Evolutionary conservation across 192 early-diverging fungal genomes (phyloP).

Genomic region (Coemansia sp.): DNA sequence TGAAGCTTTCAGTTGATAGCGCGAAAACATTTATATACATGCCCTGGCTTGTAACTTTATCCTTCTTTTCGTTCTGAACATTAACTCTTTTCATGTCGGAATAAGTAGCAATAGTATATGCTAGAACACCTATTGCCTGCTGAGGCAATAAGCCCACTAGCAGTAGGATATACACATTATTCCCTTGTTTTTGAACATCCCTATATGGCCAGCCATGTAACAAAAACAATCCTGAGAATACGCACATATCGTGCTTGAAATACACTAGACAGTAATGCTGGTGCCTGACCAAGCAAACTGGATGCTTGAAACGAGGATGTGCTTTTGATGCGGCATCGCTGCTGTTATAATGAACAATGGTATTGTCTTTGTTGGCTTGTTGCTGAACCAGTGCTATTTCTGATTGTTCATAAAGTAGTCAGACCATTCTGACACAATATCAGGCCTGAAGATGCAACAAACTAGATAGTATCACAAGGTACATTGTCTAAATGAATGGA

Average conservation of each 20-base stretch:
- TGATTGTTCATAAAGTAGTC: background rate
- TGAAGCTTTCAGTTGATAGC: background rate
- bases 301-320: background rate
- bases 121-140: background rate
- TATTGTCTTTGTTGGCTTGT: too few relatives aligned
- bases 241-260: background rate
- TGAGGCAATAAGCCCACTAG: background rate
- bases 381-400: background rate
- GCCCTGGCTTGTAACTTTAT: background rate
- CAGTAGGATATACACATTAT: slow-evolving; percentile 3
- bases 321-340: too few relatives aligned
- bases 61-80: too few relatives aligned
- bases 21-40: slow-evolving; percentile 2
- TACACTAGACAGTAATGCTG: background rate
- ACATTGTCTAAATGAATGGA: background rate
- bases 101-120: background rate
- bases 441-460: background rate
- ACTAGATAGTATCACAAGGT: background rate
- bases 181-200: background rate
- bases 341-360: too few relatives aligned
- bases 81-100: too few relatives aligned
- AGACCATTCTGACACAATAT: background rate
- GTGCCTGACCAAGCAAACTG: background rate
- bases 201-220: too few relatives aligned
- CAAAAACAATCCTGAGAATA: background rate